Evolutionary conservation across 1,284 basidiomycete species (phyloP), one percentile per base, ranked within the genome.

Genomic region (Cutaneotrichosporon sp.): DNA sequence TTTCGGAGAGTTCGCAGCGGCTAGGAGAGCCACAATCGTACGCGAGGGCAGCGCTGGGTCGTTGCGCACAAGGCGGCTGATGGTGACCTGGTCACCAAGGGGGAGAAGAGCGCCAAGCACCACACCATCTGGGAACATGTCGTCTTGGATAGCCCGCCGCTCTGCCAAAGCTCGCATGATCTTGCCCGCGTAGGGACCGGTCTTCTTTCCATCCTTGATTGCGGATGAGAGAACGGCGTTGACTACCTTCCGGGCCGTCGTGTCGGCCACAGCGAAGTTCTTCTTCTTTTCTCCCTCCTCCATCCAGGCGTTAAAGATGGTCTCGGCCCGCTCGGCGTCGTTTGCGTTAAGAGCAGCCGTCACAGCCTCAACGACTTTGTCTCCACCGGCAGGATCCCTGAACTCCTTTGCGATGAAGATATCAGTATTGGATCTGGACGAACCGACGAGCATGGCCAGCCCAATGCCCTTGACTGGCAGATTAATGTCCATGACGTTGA

Each of bases 401-500:
- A 24, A 22, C 11, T 38, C 24, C 12, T 17, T 11, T n/a, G 34
- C 35, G n/a, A 27, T 17, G 32, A 68, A 59, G 37, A 65, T 63
- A 3, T 34, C 51, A 9, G 59, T 48, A 0, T 69, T 65, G 20
- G 46, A 51, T 2, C 49, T 49, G 6, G 65, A 55, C 4, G 57
- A 63, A 4, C 68, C 68, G 14, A 73, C 50, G 0, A 73, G 59
- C 16, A 57, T 46, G 12, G 64, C 61, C 49, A 73, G 61, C 1
- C 71, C 71, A 9, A 73, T 54, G 3, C 71, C 70, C 8, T 51
- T 55, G 4, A 47, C 37, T 6, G 71, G 70, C 6, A 71, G 16
- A 1, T 53, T 53, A 3, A 71, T 51, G 45, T 71, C 71, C 38
- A 61, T 58, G 4, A 62, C 61, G 59, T 71, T 63, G 14, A 73